Percentiles rank a stretch among this genome's conserved stretches.
Evolutionary conservation across 179 eudicot species (phyloP).

Genomic region (Pouteria campechiana): DNA sequence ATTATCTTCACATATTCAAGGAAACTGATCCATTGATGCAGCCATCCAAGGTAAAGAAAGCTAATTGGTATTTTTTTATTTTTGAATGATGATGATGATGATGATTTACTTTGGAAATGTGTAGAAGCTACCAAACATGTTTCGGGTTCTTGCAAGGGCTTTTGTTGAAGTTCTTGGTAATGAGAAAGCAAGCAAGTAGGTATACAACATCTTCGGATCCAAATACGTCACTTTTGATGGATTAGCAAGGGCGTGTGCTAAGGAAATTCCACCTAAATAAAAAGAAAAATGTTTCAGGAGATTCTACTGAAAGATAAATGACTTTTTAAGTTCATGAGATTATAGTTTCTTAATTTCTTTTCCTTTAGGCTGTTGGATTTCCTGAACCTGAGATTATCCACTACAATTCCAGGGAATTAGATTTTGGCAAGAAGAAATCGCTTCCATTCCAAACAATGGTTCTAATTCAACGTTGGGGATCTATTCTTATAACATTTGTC

Average conservation of each 20-base stretch:
- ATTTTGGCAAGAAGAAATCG: constrained; percentile 93
- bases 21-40: no score
- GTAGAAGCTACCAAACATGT: background rate
- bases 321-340: background rate
- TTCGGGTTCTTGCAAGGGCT: constrained; percentile 78
- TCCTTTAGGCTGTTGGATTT: constrained; percentile 79
- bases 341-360: background rate
- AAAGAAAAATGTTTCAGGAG: background rate
- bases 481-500: no score
- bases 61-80: no score
- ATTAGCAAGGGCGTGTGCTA: constrained; percentile 92
- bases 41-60: no score
- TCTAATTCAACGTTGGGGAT: no score
- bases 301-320: background rate
- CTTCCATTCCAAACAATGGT: constrained; percentile 95
- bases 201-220: constrained; percentile 79
- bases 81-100: no score
- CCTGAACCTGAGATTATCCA: constrained; percentile 92
- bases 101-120: background rate
- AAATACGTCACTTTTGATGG: constrained; percentile 96
- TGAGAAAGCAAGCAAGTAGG: constrained; percentile 72
- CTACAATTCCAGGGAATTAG: constrained; percentile 83
- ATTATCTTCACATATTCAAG: no score
- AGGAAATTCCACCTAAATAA: constrained; percentile 34
- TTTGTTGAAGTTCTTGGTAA: constrained; percentile 75